A percentile compares a stretch with the other conserved stretches of the same genome.
phyloP scores from a whole-genome alignment of 2,329 filamentous ascomycete genomes.

The Leptodontidium sp. region DNA sequence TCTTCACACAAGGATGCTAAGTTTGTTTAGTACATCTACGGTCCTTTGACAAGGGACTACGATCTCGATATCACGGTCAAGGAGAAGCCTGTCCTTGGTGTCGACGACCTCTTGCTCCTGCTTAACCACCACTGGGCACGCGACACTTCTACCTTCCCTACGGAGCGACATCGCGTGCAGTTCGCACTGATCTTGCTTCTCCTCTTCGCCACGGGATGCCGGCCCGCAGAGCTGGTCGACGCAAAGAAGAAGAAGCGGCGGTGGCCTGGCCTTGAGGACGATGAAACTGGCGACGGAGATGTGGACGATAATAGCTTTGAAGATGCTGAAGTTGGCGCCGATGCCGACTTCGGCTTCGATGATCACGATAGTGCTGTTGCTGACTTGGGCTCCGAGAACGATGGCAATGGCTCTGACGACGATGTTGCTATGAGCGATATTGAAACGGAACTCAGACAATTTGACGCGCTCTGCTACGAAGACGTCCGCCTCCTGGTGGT shows the following conservation, averaged over 20 bases:
- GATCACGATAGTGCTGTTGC: constrained; percentile 19
- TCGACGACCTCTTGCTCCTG: constrained; percentile 32
- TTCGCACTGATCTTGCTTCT: constrained; percentile 31
- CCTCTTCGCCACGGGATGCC: constrained; percentile 36
- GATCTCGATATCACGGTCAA: constrained; percentile 30
- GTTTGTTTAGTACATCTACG: constrained; percentile 29
- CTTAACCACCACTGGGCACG: constrained; percentile 32
- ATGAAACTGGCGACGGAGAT: constrained; percentile 11
- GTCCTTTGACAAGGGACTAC: too few species aligned
- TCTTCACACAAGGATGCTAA: constrained; percentile 20
- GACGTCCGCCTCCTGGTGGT: constrained; percentile 29
- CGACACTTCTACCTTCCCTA: constrained; percentile 40
- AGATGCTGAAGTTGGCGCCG: too few species aligned
- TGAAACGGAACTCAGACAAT: constrained; percentile 23
- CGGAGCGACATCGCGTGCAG: constrained; percentile 32
- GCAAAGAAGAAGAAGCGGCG: constrained; percentile 29
- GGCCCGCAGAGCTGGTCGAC: constrained; percentile 39
- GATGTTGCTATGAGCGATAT: constrained; percentile 26
- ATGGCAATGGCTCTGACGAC: constrained; percentile 20
- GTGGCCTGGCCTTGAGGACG: too few species aligned
- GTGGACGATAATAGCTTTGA: constrained; percentile 20
- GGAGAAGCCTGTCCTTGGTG: constrained; percentile 31
- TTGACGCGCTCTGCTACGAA: constrained; percentile 27
- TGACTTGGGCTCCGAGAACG: constrained; percentile 24
- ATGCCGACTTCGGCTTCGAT: too few species aligned